Evolutionary conservation across 108 stramenopile genomes (phyloP).

Genomic region (Epithemia pelagica): DNA sequence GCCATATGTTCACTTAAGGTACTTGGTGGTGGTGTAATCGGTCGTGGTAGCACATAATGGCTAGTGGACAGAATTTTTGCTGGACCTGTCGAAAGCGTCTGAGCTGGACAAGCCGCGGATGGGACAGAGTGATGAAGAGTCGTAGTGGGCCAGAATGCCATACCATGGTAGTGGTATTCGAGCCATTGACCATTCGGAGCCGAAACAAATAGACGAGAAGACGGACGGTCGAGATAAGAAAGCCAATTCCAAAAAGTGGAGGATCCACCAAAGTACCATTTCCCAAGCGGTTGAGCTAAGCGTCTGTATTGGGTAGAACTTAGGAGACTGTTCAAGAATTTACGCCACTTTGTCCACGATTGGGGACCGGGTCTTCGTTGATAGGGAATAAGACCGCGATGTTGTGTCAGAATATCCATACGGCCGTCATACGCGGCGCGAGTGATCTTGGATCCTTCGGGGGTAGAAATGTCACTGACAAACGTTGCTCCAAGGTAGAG

Average conservation of each 20-base stretch:
- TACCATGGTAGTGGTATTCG: too few relatives aligned
- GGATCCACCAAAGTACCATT: not conserved
- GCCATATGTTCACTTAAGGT: too few relatives aligned
- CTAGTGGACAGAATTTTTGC: too few relatives aligned
- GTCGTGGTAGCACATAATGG: too few relatives aligned
- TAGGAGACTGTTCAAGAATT: not conserved
- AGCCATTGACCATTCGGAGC: too few relatives aligned
- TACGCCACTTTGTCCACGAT: not conserved
- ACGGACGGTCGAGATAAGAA: not conserved
- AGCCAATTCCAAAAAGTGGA: not conserved
- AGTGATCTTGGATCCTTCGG: not conserved
- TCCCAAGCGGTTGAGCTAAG: not conserved
- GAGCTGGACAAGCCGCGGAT: too few relatives aligned
- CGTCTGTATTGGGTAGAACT: not conserved
- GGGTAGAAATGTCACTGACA: not conserved
- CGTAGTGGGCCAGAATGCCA: too few relatives aligned
- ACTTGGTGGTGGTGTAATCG: too few relatives aligned
- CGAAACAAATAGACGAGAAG: not conserved
- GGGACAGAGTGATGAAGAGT: too few relatives aligned
- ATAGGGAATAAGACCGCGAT: not conserved
- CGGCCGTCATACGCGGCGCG: not conserved
- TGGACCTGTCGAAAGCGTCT: too few relatives aligned
- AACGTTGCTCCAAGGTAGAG: not conserved
- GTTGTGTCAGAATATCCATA: not conserved
- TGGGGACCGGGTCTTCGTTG: not conserved